Conservation (phyloP, 2,329 filamentous ascomycete genomes). For the Monosporascus ibericus region DNA sequence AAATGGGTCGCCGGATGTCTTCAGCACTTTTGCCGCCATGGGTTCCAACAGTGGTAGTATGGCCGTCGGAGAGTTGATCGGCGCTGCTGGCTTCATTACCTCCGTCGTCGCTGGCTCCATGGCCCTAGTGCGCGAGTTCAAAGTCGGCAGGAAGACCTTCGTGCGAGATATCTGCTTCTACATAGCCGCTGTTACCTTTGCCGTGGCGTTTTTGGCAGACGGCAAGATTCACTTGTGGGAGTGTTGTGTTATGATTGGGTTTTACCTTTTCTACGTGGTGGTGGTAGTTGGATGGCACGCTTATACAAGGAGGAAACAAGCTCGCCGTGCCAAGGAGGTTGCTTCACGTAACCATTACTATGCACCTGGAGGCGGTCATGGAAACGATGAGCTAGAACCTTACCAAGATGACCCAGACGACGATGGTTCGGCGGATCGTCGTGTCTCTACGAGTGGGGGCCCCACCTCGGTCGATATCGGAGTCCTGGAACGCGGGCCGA, state of each 20-base stretch:
- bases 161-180: conserved; percentile 91
- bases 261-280: conserved; percentile 84
- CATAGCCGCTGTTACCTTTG: conserved; percentile 77
- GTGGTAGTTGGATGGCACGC: conserved; percentile 92
- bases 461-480: conserved; percentile 32
- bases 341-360: conserved; percentile 71
- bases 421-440: conserved; percentile 31
- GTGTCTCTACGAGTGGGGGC: conserved; percentile 20
- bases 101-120: conserved; percentile 95
- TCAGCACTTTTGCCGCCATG: conserved; percentile 98
- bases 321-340: conserved; percentile 58
- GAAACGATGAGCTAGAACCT: conserved; percentile 50
- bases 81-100: conserved; percentile 92
- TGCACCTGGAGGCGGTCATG: conserved; percentile 41
- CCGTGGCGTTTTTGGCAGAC: conserved; percentile 80
- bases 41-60: conserved; percentile 93
- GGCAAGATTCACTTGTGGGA: conserved; percentile 84
- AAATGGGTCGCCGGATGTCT: conserved; percentile 96
- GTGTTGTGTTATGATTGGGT: conserved; percentile 81
- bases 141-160: conserved; percentile 83
- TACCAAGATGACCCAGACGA: conserved; percentile 61
- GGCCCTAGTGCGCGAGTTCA: conserved; percentile 93
- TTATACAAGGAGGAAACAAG: conserved; percentile 60
- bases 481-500: conserved; percentile 37
- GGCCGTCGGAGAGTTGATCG: conserved; percentile 90